Evolutionary conservation across 257 asterid species (phyloP), one percentile per base, ranked within the genome.

Genomic region (Avicennia marina): DNA sequence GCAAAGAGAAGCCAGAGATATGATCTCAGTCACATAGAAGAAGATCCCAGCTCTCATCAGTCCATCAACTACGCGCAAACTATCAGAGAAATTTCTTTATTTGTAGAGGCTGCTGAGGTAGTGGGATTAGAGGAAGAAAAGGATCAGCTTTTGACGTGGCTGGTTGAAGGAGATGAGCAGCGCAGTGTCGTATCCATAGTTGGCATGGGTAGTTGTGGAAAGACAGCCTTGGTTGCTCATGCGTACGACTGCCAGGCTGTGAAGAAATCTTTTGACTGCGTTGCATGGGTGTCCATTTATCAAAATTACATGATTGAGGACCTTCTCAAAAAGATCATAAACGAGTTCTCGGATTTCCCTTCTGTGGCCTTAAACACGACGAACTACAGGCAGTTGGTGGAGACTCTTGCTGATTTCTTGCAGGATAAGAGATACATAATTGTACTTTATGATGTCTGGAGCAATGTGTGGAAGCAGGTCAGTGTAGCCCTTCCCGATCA

Each of bases 381-480:
- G 4, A 53, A 17, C 11, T 53, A 29, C 58, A 50, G 16, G 43
- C 58, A 31, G 43, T 29, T 53, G 43, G 58, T 53, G 56, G 56
- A 50, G 38, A 50, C 29, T 12, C 21, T 50, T 5, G 56, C 8
- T 13, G 16, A 49, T 16, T 61, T 47, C 17, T 19, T 61, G 50
- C 13, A 26, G 18, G 51, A 16, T 6, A 61, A 61, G 31, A 53
- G 77, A 26, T 77, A 77, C 27, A 7, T 72, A 19, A 66, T 70
- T 48, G 83, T 72, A 11, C 61, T 77, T 22, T 76, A 77, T 53
- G 79, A 72, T 66, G 68, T 77, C 6, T 77, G 83, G 83, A 62
- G 62, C 57, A 59, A 32, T 25, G 41, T 69, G 33, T 72, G 67
- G 77, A 64, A 67, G 22, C 56, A 48, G 53, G 21, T 72, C 26